These are phyloP conservation scores for Hondaea fermentalgiana DNA, from an alignment of 108 stramenopile species.

Conservation along the genomic window DNA sequence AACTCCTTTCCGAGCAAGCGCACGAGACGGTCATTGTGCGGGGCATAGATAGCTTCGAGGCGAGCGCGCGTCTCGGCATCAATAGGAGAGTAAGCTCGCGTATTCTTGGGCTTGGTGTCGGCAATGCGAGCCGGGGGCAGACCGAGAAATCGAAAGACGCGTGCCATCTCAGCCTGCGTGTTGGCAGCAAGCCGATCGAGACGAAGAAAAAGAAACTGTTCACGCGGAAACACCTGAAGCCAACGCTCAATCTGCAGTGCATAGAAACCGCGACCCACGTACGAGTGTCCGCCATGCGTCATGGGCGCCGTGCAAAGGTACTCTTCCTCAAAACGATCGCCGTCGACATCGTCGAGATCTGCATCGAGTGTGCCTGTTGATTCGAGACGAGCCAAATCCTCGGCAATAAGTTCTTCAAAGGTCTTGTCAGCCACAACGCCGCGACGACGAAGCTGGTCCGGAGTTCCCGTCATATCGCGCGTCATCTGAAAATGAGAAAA, in stretches of 20 bases:
- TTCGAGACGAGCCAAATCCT: slow-evolving; percentile 61
- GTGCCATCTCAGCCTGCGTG: slow-evolving; percentile 45
- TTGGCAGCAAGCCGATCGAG: slow-evolving; percentile 62
- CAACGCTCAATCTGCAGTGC: slow-evolving; percentile 81
- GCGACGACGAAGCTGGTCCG: slow-evolving; percentile 63
- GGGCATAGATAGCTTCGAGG: slow-evolving; percentile 35
- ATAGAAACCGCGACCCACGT: slow-evolving; percentile 79
- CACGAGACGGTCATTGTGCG: slow-evolving; percentile 29
- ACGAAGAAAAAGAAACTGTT: slow-evolving; percentile 62
- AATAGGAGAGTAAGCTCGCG: slow-evolving; percentile 28
- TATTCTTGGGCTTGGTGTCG: slow-evolving; percentile 35
- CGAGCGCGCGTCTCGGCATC: neutral
- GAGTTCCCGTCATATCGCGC: slow-evolving; percentile 63
- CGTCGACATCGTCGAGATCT: slow-evolving; percentile 53
- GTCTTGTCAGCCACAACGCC: slow-evolving; percentile 62
- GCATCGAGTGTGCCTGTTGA: slow-evolving; percentile 67
- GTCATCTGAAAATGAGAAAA: slow-evolving; percentile 89
- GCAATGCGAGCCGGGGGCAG: slow-evolving; percentile 37
- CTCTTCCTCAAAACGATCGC: slow-evolving; percentile 49
- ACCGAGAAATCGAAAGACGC: slow-evolving; percentile 59
- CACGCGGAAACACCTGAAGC: slow-evolving; percentile 62
- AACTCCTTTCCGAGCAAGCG: slow-evolving; percentile 23
- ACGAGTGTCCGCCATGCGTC: slow-evolving; percentile 70
- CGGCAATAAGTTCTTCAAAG: slow-evolving; percentile 68
- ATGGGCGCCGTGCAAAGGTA: slow-evolving; percentile 50